phyloP scores from a whole-genome alignment of 2,329 filamentous ascomycete species.

The Claviceps capensis region DNA sequence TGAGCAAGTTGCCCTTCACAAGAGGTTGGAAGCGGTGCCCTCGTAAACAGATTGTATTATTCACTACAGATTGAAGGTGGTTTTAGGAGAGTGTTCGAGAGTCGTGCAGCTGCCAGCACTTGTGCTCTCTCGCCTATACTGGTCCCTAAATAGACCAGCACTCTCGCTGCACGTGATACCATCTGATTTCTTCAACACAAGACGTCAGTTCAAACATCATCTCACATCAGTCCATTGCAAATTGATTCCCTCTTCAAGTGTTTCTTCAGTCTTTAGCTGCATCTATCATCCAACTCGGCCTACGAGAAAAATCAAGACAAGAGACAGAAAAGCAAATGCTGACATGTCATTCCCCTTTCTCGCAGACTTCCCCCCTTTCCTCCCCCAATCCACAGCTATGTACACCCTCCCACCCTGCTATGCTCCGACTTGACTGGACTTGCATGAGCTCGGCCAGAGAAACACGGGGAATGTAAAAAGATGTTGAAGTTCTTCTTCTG shows the following conservation, averaged over 20 bases:
- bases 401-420: not conserved
- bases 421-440: constrained; percentile 13
- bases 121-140: too few species aligned
- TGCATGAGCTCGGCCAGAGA: constrained; percentile 28
- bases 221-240: too few species aligned
- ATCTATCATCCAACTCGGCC: constrained; percentile 2
- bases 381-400: not conserved
- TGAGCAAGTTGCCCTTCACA: too few species aligned
- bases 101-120: too few species aligned
- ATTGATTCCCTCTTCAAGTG: not conserved
- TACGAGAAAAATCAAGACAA: not conserved
- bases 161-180: too few species aligned
- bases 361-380: not conserved
- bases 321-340: not conserved
- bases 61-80: too few species aligned
- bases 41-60: too few species aligned
- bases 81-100: too few species aligned
- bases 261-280: constrained; percentile 6
- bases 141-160: too few species aligned
- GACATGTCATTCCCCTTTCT: not conserved
- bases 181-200: too few species aligned
- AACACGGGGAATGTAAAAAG: constrained; percentile 26
- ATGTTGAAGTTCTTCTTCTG: constrained; percentile 36
- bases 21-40: too few species aligned
- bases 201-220: too few species aligned